Percentiles rank a stretch among this genome's conserved stretches.
phyloP scores from a whole-genome alignment of 306 rosid species.

The Echinosophora koreensis region DNA sequence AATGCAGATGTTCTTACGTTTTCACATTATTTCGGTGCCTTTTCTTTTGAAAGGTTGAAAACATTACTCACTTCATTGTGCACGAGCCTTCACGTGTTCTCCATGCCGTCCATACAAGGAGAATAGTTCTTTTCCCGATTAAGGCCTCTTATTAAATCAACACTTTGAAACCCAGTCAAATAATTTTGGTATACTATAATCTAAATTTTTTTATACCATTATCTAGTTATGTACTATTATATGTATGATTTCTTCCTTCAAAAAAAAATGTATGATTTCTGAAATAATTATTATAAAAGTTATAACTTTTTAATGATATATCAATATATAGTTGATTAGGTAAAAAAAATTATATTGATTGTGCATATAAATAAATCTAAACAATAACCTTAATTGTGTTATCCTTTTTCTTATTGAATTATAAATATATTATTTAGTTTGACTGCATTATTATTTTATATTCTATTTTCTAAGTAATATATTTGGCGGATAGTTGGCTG shows the following conservation, averaged over 20 bases:
- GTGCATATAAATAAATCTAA: too few species aligned
- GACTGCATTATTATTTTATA: neutral
- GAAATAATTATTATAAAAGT: too few species aligned
- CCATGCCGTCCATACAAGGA: conserved; percentile 43
- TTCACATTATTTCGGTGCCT: neutral
- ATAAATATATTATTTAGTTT: neutral
- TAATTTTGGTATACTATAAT: too few species aligned
- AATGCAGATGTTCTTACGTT: conserved; percentile 16
- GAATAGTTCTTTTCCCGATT: conserved; percentile 32
- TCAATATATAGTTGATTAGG: too few species aligned
- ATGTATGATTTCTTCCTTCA: too few species aligned
- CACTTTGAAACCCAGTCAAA: conserved; percentile 38
- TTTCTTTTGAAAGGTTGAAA: conserved; percentile 10
- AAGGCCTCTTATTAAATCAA: conserved; percentile 37
- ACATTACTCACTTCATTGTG: conserved; percentile 25
- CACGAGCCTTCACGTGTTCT: conserved; percentile 67
- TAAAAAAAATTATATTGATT: too few species aligned
- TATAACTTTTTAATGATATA: too few species aligned
- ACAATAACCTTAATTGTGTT: neutral
- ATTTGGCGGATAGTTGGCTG: neutral
- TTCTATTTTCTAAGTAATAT: neutral
- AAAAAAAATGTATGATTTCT: too few species aligned
- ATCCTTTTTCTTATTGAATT: neutral
- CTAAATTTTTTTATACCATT: too few species aligned
- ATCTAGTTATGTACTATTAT: too few species aligned